Evolutionary conservation across 2,329 filamentous ascomycete species (phyloP).

Genomic region (Eutypella sp.): DNA sequence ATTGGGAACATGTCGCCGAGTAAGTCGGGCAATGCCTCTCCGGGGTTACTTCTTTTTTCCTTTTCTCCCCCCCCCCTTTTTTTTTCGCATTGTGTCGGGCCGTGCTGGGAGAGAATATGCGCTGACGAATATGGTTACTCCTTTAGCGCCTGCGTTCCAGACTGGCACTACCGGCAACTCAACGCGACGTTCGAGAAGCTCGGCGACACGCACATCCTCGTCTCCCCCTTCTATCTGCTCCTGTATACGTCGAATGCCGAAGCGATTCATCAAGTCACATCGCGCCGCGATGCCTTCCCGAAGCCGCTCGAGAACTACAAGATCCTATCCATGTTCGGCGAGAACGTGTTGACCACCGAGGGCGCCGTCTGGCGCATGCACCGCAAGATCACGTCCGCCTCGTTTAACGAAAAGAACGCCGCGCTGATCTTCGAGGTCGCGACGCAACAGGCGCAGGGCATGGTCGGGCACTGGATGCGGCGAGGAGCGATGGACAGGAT

Average conservation of each 20-base stretch:
- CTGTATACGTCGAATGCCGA: slow-evolving; percentile 59
- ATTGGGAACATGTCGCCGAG: slow-evolving; percentile 56
- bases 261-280: slow-evolving; percentile 59
- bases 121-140: slow-evolving; percentile 32
- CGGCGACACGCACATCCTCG: slow-evolving; percentile 60
- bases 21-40: no score
- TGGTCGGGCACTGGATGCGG: slow-evolving; percentile 55
- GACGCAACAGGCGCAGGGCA: slow-evolving; percentile 56
- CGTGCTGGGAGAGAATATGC: slow-evolving; percentile 32
- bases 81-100: not conserved
- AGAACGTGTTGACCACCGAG: slow-evolving; percentile 68
- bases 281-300: slow-evolving; percentile 64
- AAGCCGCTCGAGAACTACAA: slow-evolving; percentile 60
- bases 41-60: no score
- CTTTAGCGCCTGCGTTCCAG: slow-evolving; percentile 41
- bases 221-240: slow-evolving; percentile 48
- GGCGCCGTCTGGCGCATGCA: slow-evolving; percentile 66
- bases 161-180: slow-evolving; percentile 53
- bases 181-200: slow-evolving; percentile 53
- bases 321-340: slow-evolving; percentile 61
- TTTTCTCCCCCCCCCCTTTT: not conserved
- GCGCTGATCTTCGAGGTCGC: slow-evolving; percentile 60
- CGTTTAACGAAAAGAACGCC: slow-evolving; percentile 75
- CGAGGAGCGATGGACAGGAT: slow-evolving; percentile 41
- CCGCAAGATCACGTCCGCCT: slow-evolving; percentile 64